phyloP scores from a whole-genome alignment of 352 stramenopile species.

The Phytophthora rubi region DNA sequence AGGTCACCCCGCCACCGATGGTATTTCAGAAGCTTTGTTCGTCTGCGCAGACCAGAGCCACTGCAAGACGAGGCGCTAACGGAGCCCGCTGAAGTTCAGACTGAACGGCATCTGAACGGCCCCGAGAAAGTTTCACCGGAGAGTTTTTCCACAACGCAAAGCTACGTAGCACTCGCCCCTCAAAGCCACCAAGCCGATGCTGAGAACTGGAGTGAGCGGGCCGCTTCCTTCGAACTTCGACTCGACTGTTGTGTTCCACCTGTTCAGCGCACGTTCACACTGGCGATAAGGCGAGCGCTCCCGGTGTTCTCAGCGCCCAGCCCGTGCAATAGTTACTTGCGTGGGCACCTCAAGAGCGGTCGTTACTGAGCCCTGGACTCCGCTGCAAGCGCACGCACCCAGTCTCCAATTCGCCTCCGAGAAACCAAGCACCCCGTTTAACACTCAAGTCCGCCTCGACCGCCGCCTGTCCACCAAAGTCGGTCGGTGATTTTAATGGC shows the following conservation, averaged over 20 bases:
- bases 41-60: conserved; percentile 1
- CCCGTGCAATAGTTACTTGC: conserved; percentile 7
- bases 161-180: background rate
- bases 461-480: conserved; percentile 3
- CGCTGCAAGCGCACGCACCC: conserved; percentile 27
- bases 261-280: conserved; percentile 25
- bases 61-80: conserved; percentile 2
- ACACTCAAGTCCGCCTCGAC: conserved; percentile 3
- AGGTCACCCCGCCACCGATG: conserved; percentile 7
- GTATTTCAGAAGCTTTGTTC: conserved; percentile 20
- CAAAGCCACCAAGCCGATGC: background rate
- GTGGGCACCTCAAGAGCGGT: conserved; percentile 5
- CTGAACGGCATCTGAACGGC: conserved; percentile 10
- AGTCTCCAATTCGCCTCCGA: conserved; percentile 20
- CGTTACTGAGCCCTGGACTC: conserved; percentile 4
- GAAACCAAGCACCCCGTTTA: conserved; percentile 1
- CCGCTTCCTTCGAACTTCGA: background rate
- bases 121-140: conserved; percentile 9
- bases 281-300: conserved; percentile 29
- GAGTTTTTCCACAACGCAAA: conserved; percentile 16
- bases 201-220: background rate
- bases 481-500: background rate
- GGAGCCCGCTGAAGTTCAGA: background rate
- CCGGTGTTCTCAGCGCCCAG: conserved; percentile 5
- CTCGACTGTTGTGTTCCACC: conserved; percentile 26